Conservation (phyloP, 2,329 filamentous ascomycete genomes). For the Colletotrichum filicis region DNA sequence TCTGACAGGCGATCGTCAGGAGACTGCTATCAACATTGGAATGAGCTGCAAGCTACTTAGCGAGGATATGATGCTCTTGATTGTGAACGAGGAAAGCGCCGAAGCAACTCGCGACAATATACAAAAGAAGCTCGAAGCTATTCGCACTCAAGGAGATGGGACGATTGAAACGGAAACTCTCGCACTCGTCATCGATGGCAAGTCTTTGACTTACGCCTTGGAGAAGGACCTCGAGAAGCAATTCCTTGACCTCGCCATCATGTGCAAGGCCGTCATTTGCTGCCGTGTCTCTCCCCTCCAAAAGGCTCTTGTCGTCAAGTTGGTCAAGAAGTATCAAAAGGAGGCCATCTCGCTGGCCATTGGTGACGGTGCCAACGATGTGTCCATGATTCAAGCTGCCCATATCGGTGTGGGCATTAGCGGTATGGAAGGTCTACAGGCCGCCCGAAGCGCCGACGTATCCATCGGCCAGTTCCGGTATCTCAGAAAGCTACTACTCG, state of each 20-base stretch:
- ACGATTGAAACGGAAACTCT: slow-evolving; percentile 86
- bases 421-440: slow-evolving; percentile 95
- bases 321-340: slow-evolving; percentile 92
- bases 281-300: slow-evolving; percentile 96
- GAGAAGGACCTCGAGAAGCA: slow-evolving; percentile 94
- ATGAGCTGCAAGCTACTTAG: slow-evolving; percentile 99
- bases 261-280: slow-evolving; percentile 99
- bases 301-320: slow-evolving; percentile 96
- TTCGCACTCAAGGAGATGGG: slow-evolving; percentile 82
- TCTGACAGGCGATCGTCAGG: slow-evolving; percentile 94
- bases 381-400: slow-evolving; percentile 99
- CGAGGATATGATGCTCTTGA: slow-evolving; percentile 97
- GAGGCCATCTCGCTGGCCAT: slow-evolving; percentile 94
- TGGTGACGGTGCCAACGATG: slow-evolving; percentile 97
- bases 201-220: slow-evolving; percentile 91
- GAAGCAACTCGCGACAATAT: slow-evolving; percentile 87
- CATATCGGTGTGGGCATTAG: slow-evolving; percentile 98
- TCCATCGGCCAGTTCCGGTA: slow-evolving; percentile 96
- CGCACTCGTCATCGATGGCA: slow-evolving; percentile 94
- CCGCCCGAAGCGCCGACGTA: slow-evolving; percentile 94
- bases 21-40: slow-evolving; percentile 99
- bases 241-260: slow-evolving; percentile 91
- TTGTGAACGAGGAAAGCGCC: slow-evolving; percentile 90
- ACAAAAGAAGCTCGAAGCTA: slow-evolving; percentile 91
- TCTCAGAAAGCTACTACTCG: slow-evolving; percentile 90